phyloP scores from a whole-genome alignment of 139 green algal species.

The Chlamydomonas sp. region DNA sequence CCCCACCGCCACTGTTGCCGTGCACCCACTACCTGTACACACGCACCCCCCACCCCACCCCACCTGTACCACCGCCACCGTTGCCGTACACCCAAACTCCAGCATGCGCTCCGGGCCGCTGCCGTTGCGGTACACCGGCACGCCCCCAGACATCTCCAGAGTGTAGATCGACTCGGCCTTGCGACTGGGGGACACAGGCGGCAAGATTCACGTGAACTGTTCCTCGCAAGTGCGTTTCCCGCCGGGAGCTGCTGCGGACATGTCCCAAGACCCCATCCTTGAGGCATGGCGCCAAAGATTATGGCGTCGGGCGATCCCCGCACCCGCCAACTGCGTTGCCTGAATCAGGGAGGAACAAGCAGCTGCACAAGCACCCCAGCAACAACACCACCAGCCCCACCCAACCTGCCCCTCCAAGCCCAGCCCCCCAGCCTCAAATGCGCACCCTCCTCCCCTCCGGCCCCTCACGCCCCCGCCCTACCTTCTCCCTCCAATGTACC shows the following conservation, averaged over 20 bases:
- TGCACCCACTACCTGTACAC: no score
- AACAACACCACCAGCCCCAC: no score
- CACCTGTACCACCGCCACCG: constrained; percentile 67
- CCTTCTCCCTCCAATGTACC: neutral
- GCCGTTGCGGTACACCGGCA: constrained; percentile 36
- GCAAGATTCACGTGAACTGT: neutral
- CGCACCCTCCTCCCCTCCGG: neutral
- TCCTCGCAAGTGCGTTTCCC: neutral
- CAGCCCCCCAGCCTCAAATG: neutral
- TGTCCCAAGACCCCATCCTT: neutral
- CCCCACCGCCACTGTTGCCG: no score
- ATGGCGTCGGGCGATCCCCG: neutral
- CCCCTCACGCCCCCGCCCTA: neutral
- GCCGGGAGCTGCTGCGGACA: neutral
- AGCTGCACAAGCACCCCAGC: no score
- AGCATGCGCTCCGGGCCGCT: constrained; percentile 51
- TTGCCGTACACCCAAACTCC: constrained; percentile 78
- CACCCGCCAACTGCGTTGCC: neutral
- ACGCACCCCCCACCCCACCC: no score
- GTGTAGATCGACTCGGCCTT: constrained; percentile 5
- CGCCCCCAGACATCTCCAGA: neutral
- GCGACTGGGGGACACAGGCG: neutral
- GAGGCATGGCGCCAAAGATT: neutral
- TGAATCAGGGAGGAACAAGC: neutral
- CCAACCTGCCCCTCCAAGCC: no score